These are phyloP conservation scores for Geotrichum histeridarum DNA, from an alignment of 1,139 yeast genomes.

Conservation along the genomic window DNA sequence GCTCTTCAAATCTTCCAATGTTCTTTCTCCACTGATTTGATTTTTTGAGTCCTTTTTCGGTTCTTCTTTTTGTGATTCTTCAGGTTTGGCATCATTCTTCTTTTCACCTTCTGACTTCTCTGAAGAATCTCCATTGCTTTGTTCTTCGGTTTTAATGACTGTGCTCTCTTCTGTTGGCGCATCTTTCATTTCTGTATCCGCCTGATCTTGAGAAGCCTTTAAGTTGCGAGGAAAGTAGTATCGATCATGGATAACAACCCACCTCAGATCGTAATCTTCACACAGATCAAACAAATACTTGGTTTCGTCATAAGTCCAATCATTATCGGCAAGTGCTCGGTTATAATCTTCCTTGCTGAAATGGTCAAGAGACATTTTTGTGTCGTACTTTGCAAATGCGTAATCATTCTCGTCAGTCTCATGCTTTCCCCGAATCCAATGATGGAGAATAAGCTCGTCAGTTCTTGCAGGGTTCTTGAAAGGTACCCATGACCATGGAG, in stretches of 20 bases:
- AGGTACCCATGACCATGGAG: constrained; percentile 73
- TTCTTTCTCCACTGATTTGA: constrained; percentile 28
- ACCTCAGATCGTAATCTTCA: constrained; percentile 68
- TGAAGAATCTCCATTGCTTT: background rate
- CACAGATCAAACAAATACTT: constrained; percentile 68
- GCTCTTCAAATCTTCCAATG: constrained; percentile 75
- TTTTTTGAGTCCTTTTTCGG: background rate
- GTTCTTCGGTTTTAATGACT: constrained; percentile 14
- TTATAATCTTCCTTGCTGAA: constrained; percentile 65
- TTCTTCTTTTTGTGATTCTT: constrained; percentile 6
- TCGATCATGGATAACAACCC: constrained; percentile 81
- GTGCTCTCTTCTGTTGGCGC: constrained; percentile 19
- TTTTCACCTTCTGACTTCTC: background rate
- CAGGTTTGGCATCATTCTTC: background rate
- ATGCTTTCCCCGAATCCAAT: constrained; percentile 82
- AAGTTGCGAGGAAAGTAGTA: constrained; percentile 42
- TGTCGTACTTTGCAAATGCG: constrained; percentile 71
- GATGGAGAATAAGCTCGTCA: constrained; percentile 52
- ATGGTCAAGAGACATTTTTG: constrained; percentile 62
- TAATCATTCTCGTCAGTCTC: constrained; percentile 49
- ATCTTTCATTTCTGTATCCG: constrained; percentile 11
- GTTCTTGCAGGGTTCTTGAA: constrained; percentile 54
- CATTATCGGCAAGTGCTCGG: constrained; percentile 33
- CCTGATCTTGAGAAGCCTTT: constrained; percentile 4
- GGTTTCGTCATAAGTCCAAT: constrained; percentile 80